phyloP scores from a whole-genome alignment of 345 rosid genomes.

The Mangifera indica region DNA sequence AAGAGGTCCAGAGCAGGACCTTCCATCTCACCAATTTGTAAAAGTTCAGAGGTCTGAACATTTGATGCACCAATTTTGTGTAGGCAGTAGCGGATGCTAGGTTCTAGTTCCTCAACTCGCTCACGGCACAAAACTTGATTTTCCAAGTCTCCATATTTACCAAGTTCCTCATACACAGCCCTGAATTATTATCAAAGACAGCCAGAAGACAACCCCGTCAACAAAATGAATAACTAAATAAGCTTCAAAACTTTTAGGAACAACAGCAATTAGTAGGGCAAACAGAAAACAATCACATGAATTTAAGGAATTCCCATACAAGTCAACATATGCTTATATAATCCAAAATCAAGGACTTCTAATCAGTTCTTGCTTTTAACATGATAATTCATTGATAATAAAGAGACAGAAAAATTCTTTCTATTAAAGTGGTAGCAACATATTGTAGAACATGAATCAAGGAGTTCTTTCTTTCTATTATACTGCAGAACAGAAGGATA shows the following conservation, averaged over 20 bases:
- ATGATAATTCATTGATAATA: not conserved
- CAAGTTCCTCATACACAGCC: slow-evolving; percentile 97
- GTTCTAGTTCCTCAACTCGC: slow-evolving; percentile 97
- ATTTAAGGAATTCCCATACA: not conserved
- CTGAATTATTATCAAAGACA: slow-evolving; percentile 35
- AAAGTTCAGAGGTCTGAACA: slow-evolving; percentile 80
- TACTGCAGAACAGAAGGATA: slow-evolving; percentile 21
- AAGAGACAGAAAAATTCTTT: not conserved
- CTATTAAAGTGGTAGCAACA: not conserved
- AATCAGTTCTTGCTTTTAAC: not conserved
- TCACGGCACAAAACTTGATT: slow-evolving; percentile 93
- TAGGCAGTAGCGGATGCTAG: slow-evolving; percentile 84
- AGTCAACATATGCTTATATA: not conserved
- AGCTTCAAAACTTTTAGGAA: not conserved
- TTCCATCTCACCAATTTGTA: slow-evolving; percentile 95
- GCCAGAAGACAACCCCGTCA: not conserved
- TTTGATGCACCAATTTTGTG: slow-evolving; percentile 94
- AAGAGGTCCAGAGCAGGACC: slow-evolving; percentile 98
- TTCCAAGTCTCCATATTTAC: slow-evolving; percentile 95
- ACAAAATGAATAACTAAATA: not conserved
- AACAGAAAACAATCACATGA: not conserved
- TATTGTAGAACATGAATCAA: too few species aligned
- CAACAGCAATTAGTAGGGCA: not conserved
- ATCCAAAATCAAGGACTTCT: not conserved
- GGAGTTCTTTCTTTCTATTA: not conserved